Conservation (phyloP, 768 basidiomycete species). For the Calocera cornea region DNA sequence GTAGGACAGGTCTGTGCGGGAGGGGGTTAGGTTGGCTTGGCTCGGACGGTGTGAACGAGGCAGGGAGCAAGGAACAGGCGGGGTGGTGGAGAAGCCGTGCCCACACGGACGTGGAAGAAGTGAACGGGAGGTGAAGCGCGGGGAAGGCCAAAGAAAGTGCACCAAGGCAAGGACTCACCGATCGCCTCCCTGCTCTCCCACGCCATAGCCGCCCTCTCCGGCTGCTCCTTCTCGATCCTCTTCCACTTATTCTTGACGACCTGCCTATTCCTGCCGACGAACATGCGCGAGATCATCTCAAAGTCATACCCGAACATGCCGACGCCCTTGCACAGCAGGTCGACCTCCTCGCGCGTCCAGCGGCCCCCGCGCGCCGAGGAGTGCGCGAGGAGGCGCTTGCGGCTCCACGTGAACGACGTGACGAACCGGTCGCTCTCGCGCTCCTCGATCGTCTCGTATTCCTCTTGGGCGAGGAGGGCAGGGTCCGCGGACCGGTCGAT, state of each 20-base stretch:
- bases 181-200: background rate
- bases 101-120: background rate
- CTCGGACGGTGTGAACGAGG: too few species aligned
- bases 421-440: conserved; percentile 1
- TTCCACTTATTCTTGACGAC: background rate
- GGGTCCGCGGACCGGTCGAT: conserved; percentile 1
- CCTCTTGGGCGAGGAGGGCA: background rate
- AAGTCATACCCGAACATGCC: background rate
- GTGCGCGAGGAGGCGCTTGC: background rate
- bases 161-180: background rate
- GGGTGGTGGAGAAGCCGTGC: too few species aligned
- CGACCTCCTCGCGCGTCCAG: background rate
- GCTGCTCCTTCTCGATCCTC: background rate
- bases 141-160: background rate
- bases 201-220: background rate
- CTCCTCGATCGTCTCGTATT: background rate
- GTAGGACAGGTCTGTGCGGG: conserved; percentile 3
- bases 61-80: background rate
- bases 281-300: background rate
- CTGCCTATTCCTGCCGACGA: background rate
- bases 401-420: background rate
- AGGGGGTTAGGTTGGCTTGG: too few species aligned
- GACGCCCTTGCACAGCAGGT: background rate
- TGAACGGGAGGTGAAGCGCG: background rate
- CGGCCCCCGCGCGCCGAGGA: background rate